Percentiles rank a stretch among this genome's conserved stretches.
Evolutionary conservation across 768 basidiomycete species (phyloP).

Genomic region (Cantharellus cinnabarinus): DNA sequence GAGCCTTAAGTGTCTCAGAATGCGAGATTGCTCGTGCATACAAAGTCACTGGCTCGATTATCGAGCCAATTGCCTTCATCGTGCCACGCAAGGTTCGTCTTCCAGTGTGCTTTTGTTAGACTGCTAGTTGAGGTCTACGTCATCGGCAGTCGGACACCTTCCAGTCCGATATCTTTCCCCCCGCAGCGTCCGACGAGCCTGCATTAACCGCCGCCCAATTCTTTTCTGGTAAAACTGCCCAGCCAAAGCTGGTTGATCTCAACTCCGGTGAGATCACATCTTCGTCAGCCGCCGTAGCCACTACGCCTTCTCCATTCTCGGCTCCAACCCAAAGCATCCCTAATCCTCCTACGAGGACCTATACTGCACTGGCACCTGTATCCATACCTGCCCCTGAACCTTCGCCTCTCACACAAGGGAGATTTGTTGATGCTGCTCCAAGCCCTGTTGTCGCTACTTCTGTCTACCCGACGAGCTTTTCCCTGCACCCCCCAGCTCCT

Average conservation of each 20-base stretch:
- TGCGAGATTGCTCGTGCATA: constrained; percentile 92
- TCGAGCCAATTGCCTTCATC: constrained; percentile 89
- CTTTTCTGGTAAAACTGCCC: constrained; percentile 62
- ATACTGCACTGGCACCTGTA: constrained; percentile 14
- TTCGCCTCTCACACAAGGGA: constrained; percentile 3
- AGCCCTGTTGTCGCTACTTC: no score
- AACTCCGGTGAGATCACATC: constrained; percentile 33
- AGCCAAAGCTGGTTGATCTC: constrained; percentile 63
- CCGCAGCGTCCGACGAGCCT: constrained; percentile 64
- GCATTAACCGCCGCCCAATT: constrained; percentile 68
- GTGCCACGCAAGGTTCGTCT: constrained; percentile 69
- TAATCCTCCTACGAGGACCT: constrained; percentile 15
- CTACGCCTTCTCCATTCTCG: constrained; percentile 9
- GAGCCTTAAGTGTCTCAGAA: constrained; percentile 69
- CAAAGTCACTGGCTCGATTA: constrained; percentile 50
- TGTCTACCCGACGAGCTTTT: no score
- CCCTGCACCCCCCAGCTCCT: not conserved
- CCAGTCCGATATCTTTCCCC: constrained; percentile 95
- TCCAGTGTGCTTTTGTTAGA: not conserved
- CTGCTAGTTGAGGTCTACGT: constrained; percentile 3
- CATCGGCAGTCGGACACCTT: constrained; percentile 61
- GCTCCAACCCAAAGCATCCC: constrained; percentile 13
- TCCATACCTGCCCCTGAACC: not conserved
- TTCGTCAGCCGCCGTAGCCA: constrained; percentile 15
- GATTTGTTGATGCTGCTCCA: constrained; percentile 2